Evolutionary conservation across 1,284 basidiomycete species (phyloP).

Genomic region (Apiotrichum mycotoxinovorans): DNA sequence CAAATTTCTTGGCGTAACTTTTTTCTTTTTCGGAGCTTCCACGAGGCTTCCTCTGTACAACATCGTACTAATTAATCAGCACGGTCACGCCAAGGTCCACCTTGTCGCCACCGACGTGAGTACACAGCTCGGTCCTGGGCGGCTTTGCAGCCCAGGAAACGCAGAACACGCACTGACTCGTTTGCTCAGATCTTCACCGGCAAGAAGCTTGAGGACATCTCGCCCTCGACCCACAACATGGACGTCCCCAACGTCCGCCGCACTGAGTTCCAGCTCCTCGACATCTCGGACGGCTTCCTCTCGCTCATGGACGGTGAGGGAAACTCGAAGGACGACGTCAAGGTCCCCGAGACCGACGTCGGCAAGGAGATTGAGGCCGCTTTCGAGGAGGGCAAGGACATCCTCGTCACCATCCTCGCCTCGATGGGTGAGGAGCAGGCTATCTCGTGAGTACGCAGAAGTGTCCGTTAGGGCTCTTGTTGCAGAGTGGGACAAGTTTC

Average conservation of each 20-base stretch:
- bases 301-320: constrained; percentile 90
- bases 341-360: constrained; percentile 80
- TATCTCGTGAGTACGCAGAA: constrained; percentile 57
- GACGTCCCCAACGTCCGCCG: constrained; percentile 93
- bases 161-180: neutral
- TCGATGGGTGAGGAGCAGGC: constrained; percentile 82
- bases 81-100: constrained; percentile 99
- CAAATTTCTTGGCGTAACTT: too few species aligned
- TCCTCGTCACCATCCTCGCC: constrained; percentile 74
- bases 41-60: too few species aligned
- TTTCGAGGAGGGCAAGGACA: constrained; percentile 85
- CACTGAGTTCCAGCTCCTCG: constrained; percentile 88
- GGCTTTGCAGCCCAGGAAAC: neutral
- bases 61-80: constrained; percentile 48
- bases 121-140: constrained; percentile 21
- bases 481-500: neutral
- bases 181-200: constrained; percentile 81
- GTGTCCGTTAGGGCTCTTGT: neutral
- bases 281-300: constrained; percentile 85
- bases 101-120: constrained; percentile 92
- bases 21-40: too few species aligned
- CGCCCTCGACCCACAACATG: constrained; percentile 72
- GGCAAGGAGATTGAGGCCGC: constrained; percentile 68
- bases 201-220: constrained; percentile 98
- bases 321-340: constrained; percentile 88